Percentiles rank a stretch among this genome's conserved stretches.
phyloP scores from a whole-genome alignment of 768 basidiomycete species.

The Antrodiella citrinella region DNA sequence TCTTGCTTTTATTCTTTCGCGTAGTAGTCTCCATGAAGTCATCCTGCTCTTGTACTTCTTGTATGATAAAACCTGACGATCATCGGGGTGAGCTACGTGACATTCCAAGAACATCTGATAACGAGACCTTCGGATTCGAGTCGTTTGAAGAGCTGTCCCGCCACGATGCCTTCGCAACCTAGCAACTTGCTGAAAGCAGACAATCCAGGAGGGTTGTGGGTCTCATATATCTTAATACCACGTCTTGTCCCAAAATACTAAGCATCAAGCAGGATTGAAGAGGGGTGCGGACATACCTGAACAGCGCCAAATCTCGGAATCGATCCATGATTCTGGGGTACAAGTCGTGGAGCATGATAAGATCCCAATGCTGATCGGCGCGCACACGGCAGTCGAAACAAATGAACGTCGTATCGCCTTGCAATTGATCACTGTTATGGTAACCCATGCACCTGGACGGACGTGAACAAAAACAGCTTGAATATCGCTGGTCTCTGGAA shows the following conservation, averaged over 20 bases:
- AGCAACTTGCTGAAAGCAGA: constrained; percentile 52
- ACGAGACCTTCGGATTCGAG: constrained; percentile 69
- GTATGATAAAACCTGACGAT: constrained; percentile 49
- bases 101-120: not conserved
- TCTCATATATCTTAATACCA: constrained; percentile 66
- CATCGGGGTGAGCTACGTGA: not conserved
- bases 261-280: not conserved
- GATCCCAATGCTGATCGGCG: constrained; percentile 59
- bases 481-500: not conserved
- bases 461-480: not conserved
- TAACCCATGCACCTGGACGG: constrained; percentile 56
- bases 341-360: constrained; percentile 48
- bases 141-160: constrained; percentile 56
- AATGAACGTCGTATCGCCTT: constrained; percentile 51
- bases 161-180: constrained; percentile 49
- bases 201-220: constrained; percentile 30
- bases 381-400: constrained; percentile 75
- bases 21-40: constrained; percentile 37
- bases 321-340: constrained; percentile 54
- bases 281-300: constrained; percentile 38
- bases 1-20: constrained; percentile 27
- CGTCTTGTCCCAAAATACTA: too few species aligned
- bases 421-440: constrained; percentile 48
- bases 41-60: constrained; percentile 39
- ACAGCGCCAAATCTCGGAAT: constrained; percentile 62